Percentiles rank a stretch among this genome's conserved stretches.
Evolutionary conservation across 805 yeast genomes (phyloP).

Genomic region (Candida coleopterorum): DNA sequence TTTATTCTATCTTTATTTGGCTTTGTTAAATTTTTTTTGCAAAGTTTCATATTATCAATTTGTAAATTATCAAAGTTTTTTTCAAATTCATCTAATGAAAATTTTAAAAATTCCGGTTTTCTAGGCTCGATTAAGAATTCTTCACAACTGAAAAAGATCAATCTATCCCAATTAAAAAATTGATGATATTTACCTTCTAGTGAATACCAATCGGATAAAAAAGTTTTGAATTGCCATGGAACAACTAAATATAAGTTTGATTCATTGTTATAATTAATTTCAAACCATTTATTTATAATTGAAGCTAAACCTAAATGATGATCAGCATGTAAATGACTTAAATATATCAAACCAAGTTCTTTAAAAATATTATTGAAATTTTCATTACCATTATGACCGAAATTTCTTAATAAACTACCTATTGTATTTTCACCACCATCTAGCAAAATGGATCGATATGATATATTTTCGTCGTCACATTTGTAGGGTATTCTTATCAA

Average conservation of each 20-base stretch:
- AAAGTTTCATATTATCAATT: slow-evolving; percentile 10
- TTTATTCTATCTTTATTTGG: slow-evolving; percentile 23
- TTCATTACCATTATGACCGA: slow-evolving; percentile 41
- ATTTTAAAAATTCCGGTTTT: slow-evolving; percentile 23
- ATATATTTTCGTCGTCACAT: slow-evolving; percentile 14
- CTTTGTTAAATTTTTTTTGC: slow-evolving; percentile 21
- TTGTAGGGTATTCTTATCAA: slow-evolving; percentile 63
- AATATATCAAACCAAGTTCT: slow-evolving; percentile 61
- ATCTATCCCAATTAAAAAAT: slow-evolving; percentile 31
- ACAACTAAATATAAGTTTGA: slow-evolving; percentile 52
- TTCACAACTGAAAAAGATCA: slow-evolving; percentile 58
- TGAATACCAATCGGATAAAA: slow-evolving; percentile 63
- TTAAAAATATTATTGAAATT: slow-evolving; percentile 39
- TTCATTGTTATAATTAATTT: slow-evolving; percentile 25
- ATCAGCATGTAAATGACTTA: slow-evolving; percentile 95
- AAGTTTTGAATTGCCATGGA: slow-evolving; percentile 71
- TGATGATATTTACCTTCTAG: slow-evolving; percentile 34
- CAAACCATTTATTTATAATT: slow-evolving; percentile 65
- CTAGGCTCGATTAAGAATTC: slow-evolving; percentile 38
- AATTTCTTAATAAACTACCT: slow-evolving; percentile 64
- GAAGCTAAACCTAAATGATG: slow-evolving; percentile 86
- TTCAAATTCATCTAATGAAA: slow-evolving; percentile 29
- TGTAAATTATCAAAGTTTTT: slow-evolving; percentile 22
- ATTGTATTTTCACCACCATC: slow-evolving; percentile 97
- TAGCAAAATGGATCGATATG: slow-evolving; percentile 49